Evolutionary conservation across 805 yeast species (phyloP), one percentile per base, ranked within the genome.

Genomic region (Saccharomycopsis sp.): DNA sequence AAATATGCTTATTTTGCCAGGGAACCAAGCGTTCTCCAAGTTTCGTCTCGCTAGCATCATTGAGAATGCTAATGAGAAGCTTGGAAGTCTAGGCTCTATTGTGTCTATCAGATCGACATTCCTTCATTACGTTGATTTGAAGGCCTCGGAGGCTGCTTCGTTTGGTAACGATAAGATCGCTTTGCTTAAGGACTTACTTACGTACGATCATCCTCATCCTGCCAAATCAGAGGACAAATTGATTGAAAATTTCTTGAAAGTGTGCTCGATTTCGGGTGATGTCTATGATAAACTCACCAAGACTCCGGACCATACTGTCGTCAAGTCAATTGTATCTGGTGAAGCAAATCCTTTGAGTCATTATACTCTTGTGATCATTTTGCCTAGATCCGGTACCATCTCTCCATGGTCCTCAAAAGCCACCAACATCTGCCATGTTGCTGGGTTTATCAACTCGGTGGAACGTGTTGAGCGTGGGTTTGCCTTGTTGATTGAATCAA

Each of bases 341-440:
- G 65, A 70, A 53, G 61, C 73, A 22, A 68, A 72, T 44, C 79
- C 70, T 55, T 44, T 50, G 12, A 66, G 72, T 3, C 80, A 78
- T 63, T 74, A 83, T 35, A 80, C 82, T 62, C 74, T 91, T 64
- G 73, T 93, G 53, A 80, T 96, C 70, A 79, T 94, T 56, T 78
- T 91, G 56, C 99, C 99, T 51, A 83, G 98, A 72, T 77, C 91
- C 5, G 99, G 99, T 62, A 94, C 99, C 12, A 93, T 94, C 64
- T 92, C 98, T 24, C 98, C 99, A 38, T 94, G 99, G 99, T 89
- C 97, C 8, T 92, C 98, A 14, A 94, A 94, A 75, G 99, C 99
- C 25, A 92, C 99, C 47, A 93, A 94, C 73, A 94, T 94, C 65
- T 81, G 92, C 56, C 82, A 85, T 58, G 96, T 89, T 58, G 89